Evolutionary conservation across 2,329 filamentous ascomycete species (phyloP).

Genomic region (Scedosporium dehoogii): DNA sequence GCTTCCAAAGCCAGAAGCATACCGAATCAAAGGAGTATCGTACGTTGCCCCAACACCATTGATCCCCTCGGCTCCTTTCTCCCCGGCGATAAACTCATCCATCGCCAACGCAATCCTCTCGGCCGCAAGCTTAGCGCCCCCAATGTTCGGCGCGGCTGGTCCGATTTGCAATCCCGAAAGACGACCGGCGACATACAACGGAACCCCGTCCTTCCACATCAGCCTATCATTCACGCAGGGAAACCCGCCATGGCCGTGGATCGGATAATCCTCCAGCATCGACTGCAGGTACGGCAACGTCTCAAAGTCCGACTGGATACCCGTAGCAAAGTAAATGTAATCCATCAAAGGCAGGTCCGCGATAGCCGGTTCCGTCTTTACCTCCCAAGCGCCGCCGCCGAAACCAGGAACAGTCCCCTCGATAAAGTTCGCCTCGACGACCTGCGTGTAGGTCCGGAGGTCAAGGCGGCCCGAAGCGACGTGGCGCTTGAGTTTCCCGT

Average conservation of each 20-base stretch:
- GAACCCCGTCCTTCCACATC: slow-evolving; percentile 64
- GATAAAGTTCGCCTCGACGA: slow-evolving; percentile 39
- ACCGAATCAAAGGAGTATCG: neutral
- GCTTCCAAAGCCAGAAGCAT: slow-evolving; percentile 6
- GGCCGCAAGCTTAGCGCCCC: slow-evolving; percentile 61
- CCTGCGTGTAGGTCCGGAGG: slow-evolving; percentile 46
- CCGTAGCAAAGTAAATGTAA: slow-evolving; percentile 69
- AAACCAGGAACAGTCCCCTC: neutral
- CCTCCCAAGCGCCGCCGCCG: slow-evolving; percentile 21
- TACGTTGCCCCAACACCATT: neutral
- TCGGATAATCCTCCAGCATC: slow-evolving; percentile 49
- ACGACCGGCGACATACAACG: slow-evolving; percentile 60
- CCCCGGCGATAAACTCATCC: slow-evolving; percentile 36
- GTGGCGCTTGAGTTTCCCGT: slow-evolving; percentile 56
- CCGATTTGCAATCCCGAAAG: slow-evolving; percentile 60
- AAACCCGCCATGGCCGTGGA: slow-evolving; percentile 53
- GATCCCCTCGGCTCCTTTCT: neutral
- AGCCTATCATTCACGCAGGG: slow-evolving; percentile 68
- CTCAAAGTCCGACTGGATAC: slow-evolving; percentile 53
- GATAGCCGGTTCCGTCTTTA: slow-evolving; percentile 44
- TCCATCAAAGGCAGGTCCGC: slow-evolving; percentile 45
- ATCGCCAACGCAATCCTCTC: slow-evolving; percentile 65
- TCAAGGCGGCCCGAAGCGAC: slow-evolving; percentile 38
- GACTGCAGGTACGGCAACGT: slow-evolving; percentile 51
- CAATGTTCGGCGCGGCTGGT: slow-evolving; percentile 63